A percentile compares a stretch with the other conserved stretches of the same genome.
These are phyloP conservation scores for Musa troglodytarum DNA, from an alignment of 176 grass and related monocot species.

Conservation along the genomic window DNA sequence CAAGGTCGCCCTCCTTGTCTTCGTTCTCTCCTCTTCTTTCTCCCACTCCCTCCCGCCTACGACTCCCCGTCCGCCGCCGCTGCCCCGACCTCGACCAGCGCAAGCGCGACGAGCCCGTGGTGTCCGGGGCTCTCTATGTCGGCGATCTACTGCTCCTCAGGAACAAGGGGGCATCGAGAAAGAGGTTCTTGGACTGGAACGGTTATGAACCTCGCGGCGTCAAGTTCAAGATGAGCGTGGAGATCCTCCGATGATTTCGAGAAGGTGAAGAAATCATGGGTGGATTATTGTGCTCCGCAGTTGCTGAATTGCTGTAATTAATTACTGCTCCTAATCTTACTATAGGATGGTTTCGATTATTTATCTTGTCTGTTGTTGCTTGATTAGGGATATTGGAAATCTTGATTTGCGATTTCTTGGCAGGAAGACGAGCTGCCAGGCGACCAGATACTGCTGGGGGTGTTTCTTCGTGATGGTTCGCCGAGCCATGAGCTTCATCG, in stretches of 20 bases:
- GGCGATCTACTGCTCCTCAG: slow-evolving; percentile 53
- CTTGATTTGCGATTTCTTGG: slow-evolving; percentile 9
- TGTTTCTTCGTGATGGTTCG: slow-evolving; percentile 75
- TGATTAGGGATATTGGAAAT: slow-evolving; percentile 14
- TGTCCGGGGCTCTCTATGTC: slow-evolving; percentile 49
- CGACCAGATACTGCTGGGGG: slow-evolving; percentile 53
- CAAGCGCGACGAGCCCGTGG: slow-evolving; percentile 59
- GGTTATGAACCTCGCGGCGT: slow-evolving; percentile 62
- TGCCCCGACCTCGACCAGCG: slow-evolving; percentile 59
- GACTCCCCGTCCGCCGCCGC: slow-evolving; percentile 35
- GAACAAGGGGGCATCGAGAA: slow-evolving; percentile 11
- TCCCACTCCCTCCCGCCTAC: slow-evolving; percentile 40
- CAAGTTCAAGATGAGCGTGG: slow-evolving; percentile 58
- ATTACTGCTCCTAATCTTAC: not conserved
- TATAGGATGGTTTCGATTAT: not conserved
- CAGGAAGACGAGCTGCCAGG: slow-evolving; percentile 51
- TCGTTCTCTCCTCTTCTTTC: not conserved
- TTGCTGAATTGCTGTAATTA: slow-evolving; percentile 42
- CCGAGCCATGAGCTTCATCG: slow-evolving; percentile 57
- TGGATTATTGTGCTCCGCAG: slow-evolving; percentile 63
- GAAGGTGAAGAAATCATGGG: slow-evolving; percentile 71
- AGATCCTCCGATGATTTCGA: slow-evolving; percentile 58
- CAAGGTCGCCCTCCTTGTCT: no score
- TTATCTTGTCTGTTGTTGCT: slow-evolving; percentile 7
- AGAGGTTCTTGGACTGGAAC: slow-evolving; percentile 56